These are phyloP conservation scores for Earliella scabrosa DNA, from an alignment of 1,284 basidiomycete genomes.

Conservation along the genomic window DNA sequence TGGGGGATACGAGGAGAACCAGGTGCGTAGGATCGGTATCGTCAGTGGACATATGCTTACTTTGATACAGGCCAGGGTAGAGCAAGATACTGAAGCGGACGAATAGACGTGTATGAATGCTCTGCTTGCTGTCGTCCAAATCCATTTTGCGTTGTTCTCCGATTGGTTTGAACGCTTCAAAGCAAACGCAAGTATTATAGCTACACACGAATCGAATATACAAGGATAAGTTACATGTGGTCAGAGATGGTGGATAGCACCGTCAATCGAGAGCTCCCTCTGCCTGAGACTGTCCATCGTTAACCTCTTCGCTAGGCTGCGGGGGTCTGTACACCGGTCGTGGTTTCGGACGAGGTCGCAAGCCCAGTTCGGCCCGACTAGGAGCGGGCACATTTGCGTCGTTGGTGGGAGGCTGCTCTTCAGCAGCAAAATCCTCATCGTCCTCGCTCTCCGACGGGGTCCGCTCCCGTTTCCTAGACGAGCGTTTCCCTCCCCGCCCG, in stretches of 20 bases:
- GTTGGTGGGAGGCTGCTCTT: neutral
- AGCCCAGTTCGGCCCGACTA: constrained; percentile 19
- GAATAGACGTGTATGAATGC: constrained; percentile 20
- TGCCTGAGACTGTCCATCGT: neutral
- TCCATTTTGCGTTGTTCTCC: neutral
- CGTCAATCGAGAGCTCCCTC: neutral
- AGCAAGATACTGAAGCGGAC: constrained; percentile 28
- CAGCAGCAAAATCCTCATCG: constrained; percentile 31
- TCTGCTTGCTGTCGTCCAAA: neutral
- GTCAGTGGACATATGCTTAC: neutral
- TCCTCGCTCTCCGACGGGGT: constrained; percentile 27
- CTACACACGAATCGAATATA: neutral
- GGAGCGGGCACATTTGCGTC: constrained; percentile 2
- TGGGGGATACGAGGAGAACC: constrained; percentile 75
- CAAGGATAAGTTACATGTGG: constrained; percentile 3
- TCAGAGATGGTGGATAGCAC: neutral
- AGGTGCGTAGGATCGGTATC: constrained; percentile 48
- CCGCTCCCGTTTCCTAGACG: constrained; percentile 25
- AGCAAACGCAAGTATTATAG: constrained; percentile 4
- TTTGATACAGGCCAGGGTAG: constrained; percentile 18
- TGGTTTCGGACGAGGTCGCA: constrained; percentile 23
- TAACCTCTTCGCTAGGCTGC: neutral
- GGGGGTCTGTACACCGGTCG: constrained; percentile 12
- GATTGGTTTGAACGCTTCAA: neutral
- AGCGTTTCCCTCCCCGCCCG: constrained; percentile 24